These are phyloP conservation scores for Astrocystis sublimbata DNA, from an alignment of 495 filamentous ascomycete genomes.

Conservation along the genomic window DNA sequence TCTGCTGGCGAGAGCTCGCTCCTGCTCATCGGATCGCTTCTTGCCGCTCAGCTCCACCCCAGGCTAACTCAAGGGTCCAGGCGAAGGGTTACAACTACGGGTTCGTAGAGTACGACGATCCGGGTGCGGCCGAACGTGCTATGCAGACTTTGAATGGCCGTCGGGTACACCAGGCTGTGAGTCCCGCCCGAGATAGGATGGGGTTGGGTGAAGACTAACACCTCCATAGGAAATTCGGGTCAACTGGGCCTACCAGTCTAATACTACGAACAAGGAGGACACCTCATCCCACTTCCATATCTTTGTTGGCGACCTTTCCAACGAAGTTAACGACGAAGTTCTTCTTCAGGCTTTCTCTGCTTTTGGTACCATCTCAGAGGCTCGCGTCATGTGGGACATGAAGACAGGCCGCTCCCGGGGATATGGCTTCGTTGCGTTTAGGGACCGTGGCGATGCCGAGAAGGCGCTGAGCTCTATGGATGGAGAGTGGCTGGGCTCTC, in stretches of 20 bases:
- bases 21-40: no score
- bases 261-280: conserved; percentile 92
- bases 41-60: conserved; percentile 11
- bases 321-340: conserved; percentile 98
- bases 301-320: conserved; percentile 97
- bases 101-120: conserved; percentile 98
- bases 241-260: conserved; percentile 99
- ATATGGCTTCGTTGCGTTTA: conserved; percentile 98
- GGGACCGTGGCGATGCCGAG: conserved; percentile 90
- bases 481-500: conserved; percentile 98
- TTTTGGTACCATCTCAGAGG: conserved; percentile 96
- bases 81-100: conserved; percentile 98
- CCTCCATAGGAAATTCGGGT: conserved; percentile 87
- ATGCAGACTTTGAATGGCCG: conserved; percentile 97
- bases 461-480: conserved; percentile 98
- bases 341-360: conserved; percentile 93
- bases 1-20: no score
- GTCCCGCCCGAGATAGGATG: conserved; percentile 24
- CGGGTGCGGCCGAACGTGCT: conserved; percentile 90
- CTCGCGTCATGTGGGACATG: conserved; percentile 99
- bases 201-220: conserved; percentile 17
- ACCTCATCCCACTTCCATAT: conserved; percentile 99
- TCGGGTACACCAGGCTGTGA: conserved; percentile 90
- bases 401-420: conserved; percentile 97
- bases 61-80: conserved; percentile 43